Conservation (phyloP, 352 stramenopile genomes). For the Pythium dissotocum region DNA sequence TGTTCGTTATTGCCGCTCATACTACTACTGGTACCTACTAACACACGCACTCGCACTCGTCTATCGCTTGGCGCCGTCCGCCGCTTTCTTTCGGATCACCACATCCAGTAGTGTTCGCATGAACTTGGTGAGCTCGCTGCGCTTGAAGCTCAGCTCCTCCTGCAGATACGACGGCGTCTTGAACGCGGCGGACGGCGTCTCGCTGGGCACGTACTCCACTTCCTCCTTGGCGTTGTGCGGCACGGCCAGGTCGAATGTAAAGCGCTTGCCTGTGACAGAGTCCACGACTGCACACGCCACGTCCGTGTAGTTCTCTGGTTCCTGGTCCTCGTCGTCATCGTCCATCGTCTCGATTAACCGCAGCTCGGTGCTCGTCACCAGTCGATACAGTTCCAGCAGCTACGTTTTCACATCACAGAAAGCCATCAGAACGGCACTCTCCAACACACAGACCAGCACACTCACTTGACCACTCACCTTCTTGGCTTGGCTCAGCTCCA, state of each 20-base stretch:
- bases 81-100: slow-evolving; percentile 67
- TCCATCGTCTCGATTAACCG: slow-evolving; percentile 62
- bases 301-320: slow-evolving; percentile 49
- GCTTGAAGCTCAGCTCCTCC: slow-evolving; percentile 82
- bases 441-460: background rate
- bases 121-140: slow-evolving; percentile 82
- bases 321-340: slow-evolving; percentile 43
- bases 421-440: background rate
- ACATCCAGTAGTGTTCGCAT: slow-evolving; percentile 81
- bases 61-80: slow-evolving; percentile 23
- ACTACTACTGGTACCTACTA: slow-evolving; percentile 7
- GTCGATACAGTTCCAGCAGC: slow-evolving; percentile 76
- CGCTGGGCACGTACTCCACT: slow-evolving; percentile 80
- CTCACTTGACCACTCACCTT: slow-evolving; percentile 42
- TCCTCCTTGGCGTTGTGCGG: slow-evolving; percentile 59
- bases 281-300: slow-evolving; percentile 69
- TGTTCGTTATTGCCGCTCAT: background rate
- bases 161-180: slow-evolving; percentile 78
- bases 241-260: slow-evolving; percentile 79
- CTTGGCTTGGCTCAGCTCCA: slow-evolving; percentile 68
- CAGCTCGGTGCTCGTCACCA: slow-evolving; percentile 80
- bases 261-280: slow-evolving; percentile 60
- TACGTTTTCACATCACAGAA: slow-evolving; percentile 22
- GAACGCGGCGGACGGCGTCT: slow-evolving; percentile 49
- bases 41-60: slow-evolving; percentile 12